These are phyloP conservation scores for Penicillium verhagenii DNA, from an alignment of 495 filamentous ascomycete genomes.

Conservation along the genomic window DNA sequence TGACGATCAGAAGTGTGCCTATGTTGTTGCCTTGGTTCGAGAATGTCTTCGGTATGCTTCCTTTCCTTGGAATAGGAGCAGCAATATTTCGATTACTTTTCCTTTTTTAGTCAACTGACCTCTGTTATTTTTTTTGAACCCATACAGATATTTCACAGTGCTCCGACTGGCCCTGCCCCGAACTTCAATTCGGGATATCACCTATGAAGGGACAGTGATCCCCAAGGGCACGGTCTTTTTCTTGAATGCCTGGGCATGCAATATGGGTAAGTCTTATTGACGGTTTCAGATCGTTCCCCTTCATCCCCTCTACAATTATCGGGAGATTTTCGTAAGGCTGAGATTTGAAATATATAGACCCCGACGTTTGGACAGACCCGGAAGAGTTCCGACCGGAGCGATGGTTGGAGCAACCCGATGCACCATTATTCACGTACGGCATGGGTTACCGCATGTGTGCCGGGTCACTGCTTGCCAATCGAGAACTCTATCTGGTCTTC, in stretches of 20 bases:
- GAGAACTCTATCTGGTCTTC: constrained; percentile 65
- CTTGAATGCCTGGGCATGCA: constrained; percentile 66
- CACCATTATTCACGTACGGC: constrained; percentile 60
- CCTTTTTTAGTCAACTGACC: too few species aligned
- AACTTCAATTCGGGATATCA: constrained; percentile 58
- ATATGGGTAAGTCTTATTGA: constrained; percentile 60
- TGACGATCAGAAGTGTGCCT: constrained; percentile 62
- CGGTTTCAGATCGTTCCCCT: too few species aligned
- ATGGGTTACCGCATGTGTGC: constrained; percentile 67
- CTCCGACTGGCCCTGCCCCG: constrained; percentile 61
- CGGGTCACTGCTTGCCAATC: constrained; percentile 60
- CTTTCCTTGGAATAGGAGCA: background rate
- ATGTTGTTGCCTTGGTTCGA: constrained; percentile 56
- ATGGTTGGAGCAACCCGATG: constrained; percentile 61
- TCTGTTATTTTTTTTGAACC: background rate
- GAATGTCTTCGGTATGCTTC: constrained; percentile 53
- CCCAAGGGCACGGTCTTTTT: constrained; percentile 61
- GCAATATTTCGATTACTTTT: too few species aligned
- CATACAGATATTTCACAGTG: constrained; percentile 53
- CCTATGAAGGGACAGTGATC: constrained; percentile 54
- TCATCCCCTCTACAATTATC: too few species aligned
- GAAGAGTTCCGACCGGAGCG: constrained; percentile 59
- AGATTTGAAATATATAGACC: constrained; percentile 37
- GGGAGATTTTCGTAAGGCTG: too few species aligned
- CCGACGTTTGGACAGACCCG: constrained; percentile 57